Base-by-base conservation (phyloP, 2,329 filamentous ascomycete genomes). In the Colletotrichum tamarilloi region DNA sequence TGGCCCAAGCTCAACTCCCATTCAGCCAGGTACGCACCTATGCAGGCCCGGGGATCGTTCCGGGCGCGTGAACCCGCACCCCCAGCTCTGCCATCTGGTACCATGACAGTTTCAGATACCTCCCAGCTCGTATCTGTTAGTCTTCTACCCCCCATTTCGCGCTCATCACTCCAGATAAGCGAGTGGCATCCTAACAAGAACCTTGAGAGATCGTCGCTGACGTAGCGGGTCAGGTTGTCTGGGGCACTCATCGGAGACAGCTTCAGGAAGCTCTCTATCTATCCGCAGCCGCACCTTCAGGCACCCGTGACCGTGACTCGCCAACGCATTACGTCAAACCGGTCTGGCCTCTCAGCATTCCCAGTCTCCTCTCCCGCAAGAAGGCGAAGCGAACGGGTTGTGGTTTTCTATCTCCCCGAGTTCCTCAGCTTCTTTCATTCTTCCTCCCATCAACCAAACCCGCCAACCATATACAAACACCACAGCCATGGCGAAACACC, bases 291-390 rank as follows among this genome's bases (percentile, higher is more conserved):
- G 38, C 16, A 42, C 38, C 38, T 49, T 66, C 60, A 66, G 66
- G 71, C 67, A 71, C 35, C 55, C 56, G 56, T 66, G 35, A 59
- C 71, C 67, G 67, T 73, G 71, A 73, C 71, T 73, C 71, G 67
- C 62, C 56, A 65, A 70, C 67, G 26, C 42, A 26, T 46, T 8
- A n/a, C 42, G 19, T 49, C 1, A 49, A 60, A 19, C 30, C 30
- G n/a, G 22, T 5, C 28, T 24, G 46, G 42, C 22, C 38, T n/a
- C 19, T 49, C 53, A 56, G 52, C 60, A 70, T 70, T 65, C 55
- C 56, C 55, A 64, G 22, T 22, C n/a, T 49, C 28, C 62, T n/a
- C 16, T 3, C 28, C n/a, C 19, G 42, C 42, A 49, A 35, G 62
- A 53, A 53, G 46, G 14, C 30, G 22, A 53, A 64, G 46, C 42